Evolutionary conservation across 1,139 yeast genomes (phyloP).

Genomic region (Suhomyces coccinellae): DNA sequence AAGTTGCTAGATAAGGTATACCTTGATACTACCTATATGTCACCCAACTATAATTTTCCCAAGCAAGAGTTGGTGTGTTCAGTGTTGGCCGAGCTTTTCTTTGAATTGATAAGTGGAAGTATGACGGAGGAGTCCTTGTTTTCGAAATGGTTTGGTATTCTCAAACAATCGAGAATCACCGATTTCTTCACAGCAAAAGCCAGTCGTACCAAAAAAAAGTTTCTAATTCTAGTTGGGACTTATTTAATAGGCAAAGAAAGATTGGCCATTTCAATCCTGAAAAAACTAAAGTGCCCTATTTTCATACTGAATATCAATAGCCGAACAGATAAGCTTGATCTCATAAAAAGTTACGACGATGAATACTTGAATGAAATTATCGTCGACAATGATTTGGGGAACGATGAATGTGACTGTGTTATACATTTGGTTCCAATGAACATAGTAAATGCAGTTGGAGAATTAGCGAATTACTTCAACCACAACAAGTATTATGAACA

Average conservation of each 20-base stretch:
- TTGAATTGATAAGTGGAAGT: constrained; percentile 29
- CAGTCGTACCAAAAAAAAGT: constrained; percentile 33
- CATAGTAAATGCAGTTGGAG: constrained; percentile 37
- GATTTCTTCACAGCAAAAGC: constrained; percentile 35
- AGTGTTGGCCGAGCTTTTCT: constrained; percentile 56
- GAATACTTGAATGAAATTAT: constrained; percentile 33
- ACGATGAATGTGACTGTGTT: constrained; percentile 47
- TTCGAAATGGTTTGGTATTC: constrained; percentile 40
- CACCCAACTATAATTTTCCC: constrained; percentile 75
- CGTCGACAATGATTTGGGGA: constrained; percentile 34
- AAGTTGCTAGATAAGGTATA: constrained; percentile 53
- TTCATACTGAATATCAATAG: constrained; percentile 49
- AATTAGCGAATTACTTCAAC: constrained; percentile 51
- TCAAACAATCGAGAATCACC: constrained; percentile 45
- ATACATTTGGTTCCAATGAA: constrained; percentile 73
- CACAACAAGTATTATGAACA: constrained; percentile 45
- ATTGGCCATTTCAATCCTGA: constrained; percentile 70
- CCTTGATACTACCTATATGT: constrained; percentile 85
- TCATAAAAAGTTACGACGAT: constrained; percentile 38
- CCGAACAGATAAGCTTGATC: constrained; percentile 48
- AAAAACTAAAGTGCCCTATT: constrained; percentile 50
- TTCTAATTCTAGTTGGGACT: constrained; percentile 78
- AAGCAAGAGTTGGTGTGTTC: constrained; percentile 68
- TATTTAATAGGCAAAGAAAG: constrained; percentile 91
- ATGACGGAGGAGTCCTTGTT: constrained; percentile 23